These are phyloP conservation scores for Gillenia trifoliata DNA, from an alignment of 306 rosid genomes.

Conservation along the genomic window DNA sequence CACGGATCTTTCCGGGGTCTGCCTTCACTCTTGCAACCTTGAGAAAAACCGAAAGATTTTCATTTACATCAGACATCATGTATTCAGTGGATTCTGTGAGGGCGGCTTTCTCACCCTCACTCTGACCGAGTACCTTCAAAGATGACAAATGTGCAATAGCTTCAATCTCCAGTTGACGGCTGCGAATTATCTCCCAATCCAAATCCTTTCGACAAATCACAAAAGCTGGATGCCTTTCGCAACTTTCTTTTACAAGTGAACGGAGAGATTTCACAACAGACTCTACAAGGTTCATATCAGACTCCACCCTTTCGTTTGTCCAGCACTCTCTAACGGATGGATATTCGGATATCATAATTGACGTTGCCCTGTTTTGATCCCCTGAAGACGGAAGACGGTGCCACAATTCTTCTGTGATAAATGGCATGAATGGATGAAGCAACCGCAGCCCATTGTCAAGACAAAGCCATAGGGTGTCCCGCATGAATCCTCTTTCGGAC, in stretches of 20 bases:
- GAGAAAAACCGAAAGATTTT: slow-evolving; percentile 38
- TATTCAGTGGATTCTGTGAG: slow-evolving; percentile 18
- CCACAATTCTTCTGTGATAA: slow-evolving; percentile 91
- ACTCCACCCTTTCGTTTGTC: slow-evolving; percentile 69
- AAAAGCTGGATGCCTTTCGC: slow-evolving; percentile 68
- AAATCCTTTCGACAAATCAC: slow-evolving; percentile 24
- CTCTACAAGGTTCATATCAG: slow-evolving; percentile 66
- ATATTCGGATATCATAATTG: slow-evolving; percentile 73
- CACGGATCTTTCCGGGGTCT: slow-evolving; percentile 39
- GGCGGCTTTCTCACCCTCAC: too few species aligned
- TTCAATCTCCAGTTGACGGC: slow-evolving; percentile 53
- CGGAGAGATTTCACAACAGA: slow-evolving; percentile 66
- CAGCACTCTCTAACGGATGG: slow-evolving; percentile 69
- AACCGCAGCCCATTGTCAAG: slow-evolving; percentile 85
- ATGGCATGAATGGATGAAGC: slow-evolving; percentile 98
- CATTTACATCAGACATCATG: slow-evolving; percentile 38
- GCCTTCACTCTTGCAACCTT: slow-evolving; percentile 31
- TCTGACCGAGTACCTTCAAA: slow-evolving; percentile 36
- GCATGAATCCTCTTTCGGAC: slow-evolving; percentile 58
- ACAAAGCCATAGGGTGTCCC: slow-evolving; percentile 83
- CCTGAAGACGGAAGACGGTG: slow-evolving; percentile 85
- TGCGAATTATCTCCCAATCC: slow-evolving; percentile 22
- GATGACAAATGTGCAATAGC: slow-evolving; percentile 76
- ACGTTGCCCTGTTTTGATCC: slow-evolving; percentile 47
- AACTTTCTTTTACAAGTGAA: slow-evolving; percentile 86